phyloP scores from a whole-genome alignment of 2,329 filamentous ascomycete genomes.

The Elsinoe perseae region DNA sequence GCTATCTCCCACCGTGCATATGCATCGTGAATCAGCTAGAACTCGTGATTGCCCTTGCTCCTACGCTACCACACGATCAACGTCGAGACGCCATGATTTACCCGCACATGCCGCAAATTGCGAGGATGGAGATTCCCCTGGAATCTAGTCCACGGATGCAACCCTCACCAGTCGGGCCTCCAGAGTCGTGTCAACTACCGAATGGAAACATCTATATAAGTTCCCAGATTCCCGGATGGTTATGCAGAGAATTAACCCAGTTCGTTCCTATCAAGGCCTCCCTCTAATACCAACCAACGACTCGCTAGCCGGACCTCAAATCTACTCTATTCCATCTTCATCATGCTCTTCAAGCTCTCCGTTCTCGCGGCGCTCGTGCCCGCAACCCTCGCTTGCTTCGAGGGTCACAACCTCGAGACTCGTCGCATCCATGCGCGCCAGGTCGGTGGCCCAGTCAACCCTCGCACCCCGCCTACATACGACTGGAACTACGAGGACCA shows the following conservation, averaged over 20 bases:
- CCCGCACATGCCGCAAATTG: neutral
- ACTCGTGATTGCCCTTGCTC: neutral
- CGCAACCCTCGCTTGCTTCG: constrained; percentile 9
- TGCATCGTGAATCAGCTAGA: neutral
- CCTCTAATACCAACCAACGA: neutral
- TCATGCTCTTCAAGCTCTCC: constrained; percentile 11
- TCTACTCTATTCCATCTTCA: constrained; percentile 3
- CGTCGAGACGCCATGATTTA: neutral
- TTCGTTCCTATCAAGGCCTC: neutral
- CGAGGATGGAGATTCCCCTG: neutral
- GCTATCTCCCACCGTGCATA: constrained; percentile 13
- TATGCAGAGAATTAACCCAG: neutral
- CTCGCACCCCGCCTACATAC: constrained; percentile 1
- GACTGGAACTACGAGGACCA: constrained; percentile 12
- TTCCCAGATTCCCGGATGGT: constrained; percentile 9
- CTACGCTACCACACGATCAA: neutral
- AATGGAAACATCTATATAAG: constrained; percentile 1
- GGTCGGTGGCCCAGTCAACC: constrained; percentile 9
- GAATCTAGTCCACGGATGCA: neutral
- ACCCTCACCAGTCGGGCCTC: neutral
- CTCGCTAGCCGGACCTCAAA: neutral
- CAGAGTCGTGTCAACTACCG: neutral
- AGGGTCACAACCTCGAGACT: constrained; percentile 13
- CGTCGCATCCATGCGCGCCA: constrained; percentile 7
- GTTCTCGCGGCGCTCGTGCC: constrained; percentile 4